phyloP scores from a whole-genome alignment of 139 green algal genomes.

The Chlamydomonas sp. region DNA sequence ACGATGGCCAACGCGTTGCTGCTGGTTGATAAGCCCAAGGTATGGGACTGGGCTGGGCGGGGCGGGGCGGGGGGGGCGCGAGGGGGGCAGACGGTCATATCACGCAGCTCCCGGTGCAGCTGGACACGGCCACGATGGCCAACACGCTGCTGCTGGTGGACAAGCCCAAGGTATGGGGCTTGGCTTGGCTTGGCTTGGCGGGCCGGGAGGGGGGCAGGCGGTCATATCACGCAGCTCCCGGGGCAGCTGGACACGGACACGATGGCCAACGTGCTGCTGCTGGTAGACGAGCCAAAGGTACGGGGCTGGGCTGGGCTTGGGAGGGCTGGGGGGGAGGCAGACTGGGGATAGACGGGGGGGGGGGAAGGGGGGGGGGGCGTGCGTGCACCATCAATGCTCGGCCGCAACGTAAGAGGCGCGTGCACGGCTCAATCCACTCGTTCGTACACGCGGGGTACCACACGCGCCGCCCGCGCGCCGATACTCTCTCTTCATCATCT shows the following conservation, averaged over 20 bases:
- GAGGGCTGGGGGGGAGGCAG: not conserved
- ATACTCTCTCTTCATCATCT: no score
- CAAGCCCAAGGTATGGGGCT: constrained; percentile 29
- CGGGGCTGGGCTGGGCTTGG: constrained; percentile 19
- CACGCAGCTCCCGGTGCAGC: constrained; percentile 38
- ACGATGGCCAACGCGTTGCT: constrained; percentile 37
- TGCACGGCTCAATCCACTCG: no score
- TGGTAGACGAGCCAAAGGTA: constrained; percentile 35
- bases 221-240: constrained; percentile 35
- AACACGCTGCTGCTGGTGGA: constrained; percentile 43
- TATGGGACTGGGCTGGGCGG: constrained; percentile 19
- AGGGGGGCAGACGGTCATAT: constrained; percentile 25
- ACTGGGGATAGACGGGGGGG: not conserved
- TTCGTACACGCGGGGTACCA: no score
- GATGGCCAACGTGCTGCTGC: constrained; percentile 34
- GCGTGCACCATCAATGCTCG: no score
- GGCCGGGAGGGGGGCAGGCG: not conserved
- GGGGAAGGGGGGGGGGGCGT: not conserved
- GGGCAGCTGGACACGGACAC: constrained; percentile 27
- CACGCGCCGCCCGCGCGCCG: no score
- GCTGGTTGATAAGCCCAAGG: constrained; percentile 37
- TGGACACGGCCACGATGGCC: constrained; percentile 20
- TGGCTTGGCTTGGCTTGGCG: constrained; percentile 9
- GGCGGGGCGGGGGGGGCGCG: not conserved
- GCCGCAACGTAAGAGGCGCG: no score